These are phyloP conservation scores for Aspergillus sp. DNA, from an alignment of 2,329 filamentous ascomycete genomes.

Conservation along the genomic window DNA sequence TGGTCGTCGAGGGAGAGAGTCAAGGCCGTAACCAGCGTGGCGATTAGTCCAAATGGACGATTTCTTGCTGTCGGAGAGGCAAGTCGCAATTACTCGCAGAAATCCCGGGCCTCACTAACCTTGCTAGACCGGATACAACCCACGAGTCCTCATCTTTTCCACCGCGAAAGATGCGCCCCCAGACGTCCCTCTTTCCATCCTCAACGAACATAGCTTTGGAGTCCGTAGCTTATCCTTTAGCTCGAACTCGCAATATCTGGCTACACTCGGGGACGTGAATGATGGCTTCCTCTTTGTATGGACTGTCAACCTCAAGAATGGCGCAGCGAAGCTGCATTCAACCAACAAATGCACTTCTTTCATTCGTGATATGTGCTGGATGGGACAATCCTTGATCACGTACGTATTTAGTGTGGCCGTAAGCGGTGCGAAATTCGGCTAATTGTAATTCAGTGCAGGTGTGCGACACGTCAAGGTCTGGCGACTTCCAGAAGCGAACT, in stretches of 20 bases:
- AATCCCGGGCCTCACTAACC: slow-evolving; percentile 25
- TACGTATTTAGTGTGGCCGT: slow-evolving; percentile 30
- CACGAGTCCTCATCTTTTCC: slow-evolving; percentile 85
- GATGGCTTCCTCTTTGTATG: slow-evolving; percentile 94
- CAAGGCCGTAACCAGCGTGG: slow-evolving; percentile 88
- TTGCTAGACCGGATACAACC: slow-evolving; percentile 76
- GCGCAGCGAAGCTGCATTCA: slow-evolving; percentile 72
- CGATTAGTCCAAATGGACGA: slow-evolving; percentile 80
- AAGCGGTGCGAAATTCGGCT: neutral
- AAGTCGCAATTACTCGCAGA: slow-evolving; percentile 19
- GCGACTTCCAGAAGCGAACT: slow-evolving; percentile 69
- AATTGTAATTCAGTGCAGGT: slow-evolving; percentile 55
- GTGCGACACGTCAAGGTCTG: slow-evolving; percentile 92
- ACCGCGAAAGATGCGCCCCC: slow-evolving; percentile 71
- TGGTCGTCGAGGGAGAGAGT: slow-evolving; percentile 90
- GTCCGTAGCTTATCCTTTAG: slow-evolving; percentile 89
- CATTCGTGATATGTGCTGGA: slow-evolving; percentile 84
- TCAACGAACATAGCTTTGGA: slow-evolving; percentile 87
- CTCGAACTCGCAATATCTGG: slow-evolving; percentile 77
- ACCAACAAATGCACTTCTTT: slow-evolving; percentile 92
- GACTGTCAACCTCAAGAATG: slow-evolving; percentile 78
- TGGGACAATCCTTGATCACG: slow-evolving; percentile 79
- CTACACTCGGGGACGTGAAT: slow-evolving; percentile 82
- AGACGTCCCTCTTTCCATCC: slow-evolving; percentile 77
- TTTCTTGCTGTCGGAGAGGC: slow-evolving; percentile 88